Evolutionary conservation across 2,329 filamentous ascomycete species (phyloP).

Genomic region (Cercospora janseana): DNA sequence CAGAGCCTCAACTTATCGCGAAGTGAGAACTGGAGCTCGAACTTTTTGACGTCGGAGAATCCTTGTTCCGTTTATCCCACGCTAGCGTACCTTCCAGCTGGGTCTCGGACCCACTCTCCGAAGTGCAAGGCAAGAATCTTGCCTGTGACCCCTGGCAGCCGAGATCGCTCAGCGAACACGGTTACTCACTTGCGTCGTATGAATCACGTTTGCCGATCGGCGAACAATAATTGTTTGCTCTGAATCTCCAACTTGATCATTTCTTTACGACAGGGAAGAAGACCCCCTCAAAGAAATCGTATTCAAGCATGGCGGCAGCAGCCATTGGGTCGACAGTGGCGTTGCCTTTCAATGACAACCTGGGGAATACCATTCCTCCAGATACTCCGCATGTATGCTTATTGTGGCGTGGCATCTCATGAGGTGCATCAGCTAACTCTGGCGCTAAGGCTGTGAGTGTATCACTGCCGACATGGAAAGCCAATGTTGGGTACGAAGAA

Average conservation of each 20-base stretch:
- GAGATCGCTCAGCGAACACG: conserved; percentile 3
- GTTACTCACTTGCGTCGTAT: not conserved
- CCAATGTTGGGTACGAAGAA: conserved; percentile 92
- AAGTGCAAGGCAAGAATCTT: conserved; percentile 4
- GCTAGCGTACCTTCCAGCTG: not conserved
- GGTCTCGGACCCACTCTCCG: not conserved
- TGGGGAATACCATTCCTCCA: conserved; percentile 70
- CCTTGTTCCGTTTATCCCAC: not conserved
- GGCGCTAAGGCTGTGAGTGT: conserved; percentile 82
- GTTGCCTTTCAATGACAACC: conserved; percentile 38
- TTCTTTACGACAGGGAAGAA: not conserved
- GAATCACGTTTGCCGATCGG: not conserved
- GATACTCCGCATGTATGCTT: conserved; percentile 71
- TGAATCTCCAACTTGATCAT: not conserved
- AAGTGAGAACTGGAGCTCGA: conserved; percentile 9
- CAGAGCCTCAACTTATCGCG: conserved; percentile 2
- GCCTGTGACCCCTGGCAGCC: conserved; percentile 1
- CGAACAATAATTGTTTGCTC: not conserved
- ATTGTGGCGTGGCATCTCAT: conserved; percentile 23
- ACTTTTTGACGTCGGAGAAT: conserved; percentile 5
- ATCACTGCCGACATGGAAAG: conserved; percentile 86
- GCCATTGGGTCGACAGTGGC: conserved; percentile 22
- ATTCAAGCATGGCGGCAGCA: not conserved
- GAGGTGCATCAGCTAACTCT: conserved; percentile 10
- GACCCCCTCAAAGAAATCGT: not conserved